Conservation (phyloP, 208 protist species). For the Wallacemonas sp. region DNA sequence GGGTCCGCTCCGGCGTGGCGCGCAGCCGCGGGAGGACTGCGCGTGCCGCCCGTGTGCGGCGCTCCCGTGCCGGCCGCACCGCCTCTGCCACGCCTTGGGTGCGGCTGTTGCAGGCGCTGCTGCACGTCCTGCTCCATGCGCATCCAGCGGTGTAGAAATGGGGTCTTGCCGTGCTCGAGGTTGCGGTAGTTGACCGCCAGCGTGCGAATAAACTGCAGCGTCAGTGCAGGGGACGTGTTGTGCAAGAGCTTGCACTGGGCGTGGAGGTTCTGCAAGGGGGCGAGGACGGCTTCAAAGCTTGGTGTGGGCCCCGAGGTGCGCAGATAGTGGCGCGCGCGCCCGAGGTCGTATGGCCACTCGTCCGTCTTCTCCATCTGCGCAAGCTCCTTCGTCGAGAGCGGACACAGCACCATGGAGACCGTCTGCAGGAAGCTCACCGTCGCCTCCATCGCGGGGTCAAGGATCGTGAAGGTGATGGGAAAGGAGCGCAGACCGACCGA, state of each 20-base stretch:
- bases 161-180: background rate
- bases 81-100: too few species aligned
- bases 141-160: constrained; percentile 10
- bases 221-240: constrained; percentile 22
- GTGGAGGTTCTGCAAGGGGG: background rate
- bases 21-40: constrained; percentile 18
- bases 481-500: constrained; percentile 13
- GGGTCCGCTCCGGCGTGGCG: background rate
- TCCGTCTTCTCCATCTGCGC: background rate
- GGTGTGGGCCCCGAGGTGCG: background rate
- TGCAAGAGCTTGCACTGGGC: constrained; percentile 2
- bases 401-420: constrained; percentile 3
- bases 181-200: constrained; percentile 5
- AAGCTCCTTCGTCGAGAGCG: constrained; percentile 1
- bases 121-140: constrained; percentile 29
- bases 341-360: constrained; percentile 12
- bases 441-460: background rate
- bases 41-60: too few species aligned
- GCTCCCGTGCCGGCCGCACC: too few species aligned
- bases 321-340: constrained; percentile 13
- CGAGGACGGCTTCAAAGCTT: constrained; percentile 2
- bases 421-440: constrained; percentile 12
- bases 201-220: constrained; percentile 19
- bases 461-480: constrained; percentile 1
- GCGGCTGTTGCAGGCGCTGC: constrained; percentile 4